Percentiles rank a stretch among this genome's conserved stretches.
phyloP scores from a whole-genome alignment of 345 rosid genomes.

The Dovyalis caffra region DNA sequence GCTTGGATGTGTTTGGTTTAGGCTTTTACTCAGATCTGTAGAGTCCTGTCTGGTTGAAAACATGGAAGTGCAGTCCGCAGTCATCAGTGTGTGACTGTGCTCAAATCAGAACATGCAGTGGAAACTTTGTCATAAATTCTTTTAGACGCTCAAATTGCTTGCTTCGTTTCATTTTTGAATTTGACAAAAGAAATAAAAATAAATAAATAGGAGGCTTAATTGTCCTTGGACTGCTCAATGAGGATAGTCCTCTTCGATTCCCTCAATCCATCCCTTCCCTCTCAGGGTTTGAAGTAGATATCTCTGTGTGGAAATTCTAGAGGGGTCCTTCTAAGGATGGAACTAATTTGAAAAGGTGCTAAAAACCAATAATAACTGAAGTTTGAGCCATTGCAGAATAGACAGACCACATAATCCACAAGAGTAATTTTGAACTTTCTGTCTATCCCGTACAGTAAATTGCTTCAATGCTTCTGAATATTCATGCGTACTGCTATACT shows the following conservation, averaged over 20 bases:
- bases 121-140: too few species aligned
- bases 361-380: not conserved
- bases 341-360: not conserved
- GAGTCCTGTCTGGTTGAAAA: not conserved
- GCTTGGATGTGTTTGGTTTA: constrained; percentile 2
- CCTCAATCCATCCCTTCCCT: not conserved
- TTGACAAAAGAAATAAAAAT: too few species aligned
- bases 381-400: not conserved
- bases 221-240: not conserved
- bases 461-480: not conserved
- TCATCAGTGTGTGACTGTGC: too few species aligned
- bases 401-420: not conserved
- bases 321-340: not conserved
- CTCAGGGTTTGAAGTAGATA: not conserved
- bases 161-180: too few species aligned
- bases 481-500: not conserved
- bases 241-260: not conserved
- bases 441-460: not conserved
- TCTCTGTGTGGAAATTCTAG: not conserved
- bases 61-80: too few species aligned
- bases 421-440: not conserved
- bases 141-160: too few species aligned
- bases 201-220: not conserved
- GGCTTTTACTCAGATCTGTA: not conserved
- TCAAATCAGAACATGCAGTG: not conserved